Evolutionary conservation across 1,139 yeast genomes (phyloP).

Genomic region (Pichia norvegensis): DNA sequence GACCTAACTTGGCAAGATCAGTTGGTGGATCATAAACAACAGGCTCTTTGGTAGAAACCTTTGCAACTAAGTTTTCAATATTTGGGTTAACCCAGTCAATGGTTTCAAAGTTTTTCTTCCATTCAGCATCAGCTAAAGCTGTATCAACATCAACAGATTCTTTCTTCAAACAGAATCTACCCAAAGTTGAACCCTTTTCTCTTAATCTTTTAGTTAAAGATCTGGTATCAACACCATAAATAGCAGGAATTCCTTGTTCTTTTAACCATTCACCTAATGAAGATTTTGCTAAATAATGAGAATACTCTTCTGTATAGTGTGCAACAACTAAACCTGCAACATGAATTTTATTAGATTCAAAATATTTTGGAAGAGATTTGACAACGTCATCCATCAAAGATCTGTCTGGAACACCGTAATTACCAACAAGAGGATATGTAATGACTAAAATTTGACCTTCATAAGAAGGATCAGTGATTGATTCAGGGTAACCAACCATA

Average conservation of each 20-base stretch:
- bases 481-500: conserved; percentile 99
- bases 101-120: conserved; percentile 60
- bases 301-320: conserved; percentile 91
- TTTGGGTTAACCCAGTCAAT: conserved; percentile 96
- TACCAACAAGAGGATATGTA: conserved; percentile 95
- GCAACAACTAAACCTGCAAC: conserved; percentile 97
- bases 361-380: conserved; percentile 77
- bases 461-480: conserved; percentile 97
- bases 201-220: conserved; percentile 88
- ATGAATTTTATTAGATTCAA: conserved; percentile 87
- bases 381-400: conserved; percentile 65
- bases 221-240: conserved; percentile 97
- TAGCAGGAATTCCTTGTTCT: conserved; percentile 87
- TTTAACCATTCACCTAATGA: conserved; percentile 92
- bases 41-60: conserved; percentile 76
- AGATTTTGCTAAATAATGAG: conserved; percentile 87
- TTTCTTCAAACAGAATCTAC: conserved; percentile 63
- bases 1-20: conserved; percentile 44
- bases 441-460: conserved; percentile 96
- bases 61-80: conserved; percentile 80
- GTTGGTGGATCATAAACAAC: conserved; percentile 62
- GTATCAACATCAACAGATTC: conserved; percentile 34
- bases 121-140: conserved; percentile 30
- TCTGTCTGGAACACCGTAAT: conserved; percentile 98
- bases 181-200: conserved; percentile 86